Evolutionary conservation across 2,329 filamentous ascomycete genomes (phyloP), one percentile per base, ranked within the genome.

Genomic region (Dothideomycetes sp.): DNA sequence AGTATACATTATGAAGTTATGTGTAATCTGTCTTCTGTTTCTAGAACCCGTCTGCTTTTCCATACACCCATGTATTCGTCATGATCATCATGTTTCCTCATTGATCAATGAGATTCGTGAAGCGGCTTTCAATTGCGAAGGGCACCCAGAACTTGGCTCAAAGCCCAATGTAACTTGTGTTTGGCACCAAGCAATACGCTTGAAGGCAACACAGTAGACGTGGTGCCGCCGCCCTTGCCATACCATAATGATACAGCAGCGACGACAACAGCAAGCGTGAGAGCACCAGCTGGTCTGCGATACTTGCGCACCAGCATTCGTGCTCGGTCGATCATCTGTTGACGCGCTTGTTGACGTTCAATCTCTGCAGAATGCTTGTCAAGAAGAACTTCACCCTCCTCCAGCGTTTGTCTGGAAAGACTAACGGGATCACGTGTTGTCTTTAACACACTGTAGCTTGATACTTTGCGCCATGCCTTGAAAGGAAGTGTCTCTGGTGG

Each of bases 391-490:
- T 78, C 67, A 2, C 85, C 89, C 28, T 89, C 74, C 20, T 71
- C 62, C 23, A 84, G 60, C 0, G 71, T 74, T 56, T 86, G 76
- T 19, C 59, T 58, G 5, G 67, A 58, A 33, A 74, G 67, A 25
- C 59, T 58, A 30, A 65, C 57, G 34, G 69, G 56, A 53, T 74
- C 66, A 10, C 75, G 71, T 0, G 83, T 83, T 2, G 88, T 94
- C 61, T 94, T 95, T 38, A 98, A 71, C 6, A 86, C 86, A 58
- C 88, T 95, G 45, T 74, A 74, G 5, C 61, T 59, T 3, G 87
- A 87, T 45, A 98, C 80, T 12, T 62, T 63, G 46, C 69, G 67
- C 87, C 88, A 96, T 5, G 74, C 70, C 24, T 70, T 63, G 38
- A 61, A 63, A 6, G 69, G 73, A 5, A 98, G 66, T 1, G 66